phyloP scores from a whole-genome alignment of 192 early-diverging fungal species.

The Coemansia asiatica region DNA sequence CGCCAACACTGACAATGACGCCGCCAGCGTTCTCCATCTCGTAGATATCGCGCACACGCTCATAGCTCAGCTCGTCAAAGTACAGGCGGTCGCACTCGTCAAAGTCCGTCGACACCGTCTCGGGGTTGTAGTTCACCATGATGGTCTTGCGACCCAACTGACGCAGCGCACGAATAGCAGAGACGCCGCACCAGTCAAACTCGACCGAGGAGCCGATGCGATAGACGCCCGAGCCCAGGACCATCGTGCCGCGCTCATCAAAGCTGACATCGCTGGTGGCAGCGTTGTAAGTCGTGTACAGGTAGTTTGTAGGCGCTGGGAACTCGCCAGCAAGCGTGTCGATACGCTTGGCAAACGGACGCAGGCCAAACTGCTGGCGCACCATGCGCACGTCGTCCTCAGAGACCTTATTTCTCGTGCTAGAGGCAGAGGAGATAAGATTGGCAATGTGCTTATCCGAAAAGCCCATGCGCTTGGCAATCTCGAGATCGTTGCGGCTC shows the following conservation, averaged over 20 bases:
- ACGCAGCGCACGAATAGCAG: conserved; percentile 92
- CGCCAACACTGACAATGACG: conserved; percentile 93
- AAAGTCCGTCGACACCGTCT: conserved; percentile 99
- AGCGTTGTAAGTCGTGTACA: conserved; percentile 98
- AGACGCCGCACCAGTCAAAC: conserved; percentile 99
- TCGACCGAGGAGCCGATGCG: conserved; percentile 98
- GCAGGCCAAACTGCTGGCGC: conserved; percentile 74
- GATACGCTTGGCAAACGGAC: conserved; percentile 97
- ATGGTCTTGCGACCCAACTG: conserved; percentile 86
- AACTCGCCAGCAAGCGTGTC: conserved; percentile 99
- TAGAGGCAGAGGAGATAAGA: conserved; percentile 33
- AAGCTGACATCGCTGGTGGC: conserved; percentile 88
- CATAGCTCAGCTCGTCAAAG: conserved; percentile 95
- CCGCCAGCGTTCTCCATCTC: conserved; percentile 87
- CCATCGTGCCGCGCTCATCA: conserved; percentile 94
- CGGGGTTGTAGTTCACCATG: conserved; percentile 99
- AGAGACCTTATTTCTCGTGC: too few relatives aligned
- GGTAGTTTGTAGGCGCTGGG: conserved; percentile 96
- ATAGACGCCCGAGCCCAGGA: conserved; percentile 96
- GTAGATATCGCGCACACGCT: conserved; percentile 96
- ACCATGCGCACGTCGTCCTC: conserved; percentile 72
- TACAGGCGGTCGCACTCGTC: conserved; percentile 98
- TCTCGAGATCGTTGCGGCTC: conserved; percentile 62
- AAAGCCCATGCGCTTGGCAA: conserved; percentile 88
- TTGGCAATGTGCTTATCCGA: conserved; percentile 87